A percentile compares a stretch with the other conserved stretches of the same genome.
These are phyloP conservation scores for Polyporus tsugae DNA, from an alignment of 1,284 basidiomycete species.

Conservation along the genomic window DNA sequence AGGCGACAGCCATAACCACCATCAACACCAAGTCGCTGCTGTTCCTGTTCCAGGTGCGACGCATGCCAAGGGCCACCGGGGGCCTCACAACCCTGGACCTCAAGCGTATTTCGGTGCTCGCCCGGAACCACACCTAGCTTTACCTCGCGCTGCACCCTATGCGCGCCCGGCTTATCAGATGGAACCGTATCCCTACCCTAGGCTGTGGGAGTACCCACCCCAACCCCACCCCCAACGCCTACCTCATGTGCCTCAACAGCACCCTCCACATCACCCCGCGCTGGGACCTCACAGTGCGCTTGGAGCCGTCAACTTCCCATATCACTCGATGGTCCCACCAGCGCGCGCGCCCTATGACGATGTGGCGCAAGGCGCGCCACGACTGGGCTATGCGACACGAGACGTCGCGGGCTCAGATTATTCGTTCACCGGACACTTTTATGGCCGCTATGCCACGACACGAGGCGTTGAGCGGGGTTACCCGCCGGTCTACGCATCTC, in stretches of 20 bases:
- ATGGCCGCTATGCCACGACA: no score
- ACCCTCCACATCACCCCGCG: background rate
- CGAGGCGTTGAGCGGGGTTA: background rate
- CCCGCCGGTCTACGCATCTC: no score
- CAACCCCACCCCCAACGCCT: background rate
- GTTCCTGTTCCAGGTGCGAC: background rate
- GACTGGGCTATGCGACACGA: no score
- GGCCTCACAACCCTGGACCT: background rate
- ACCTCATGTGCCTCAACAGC: background rate
- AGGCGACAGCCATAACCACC: background rate
- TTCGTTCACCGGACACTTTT: no score
- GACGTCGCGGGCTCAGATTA: no score
- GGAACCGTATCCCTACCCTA: background rate
- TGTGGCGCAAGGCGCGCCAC: background rate
- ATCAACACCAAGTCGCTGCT: background rate
- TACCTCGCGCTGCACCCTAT: background rate
- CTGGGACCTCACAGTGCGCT: background rate
- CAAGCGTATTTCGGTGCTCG: background rate
- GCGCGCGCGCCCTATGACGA: no score
- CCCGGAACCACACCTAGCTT: background rate
- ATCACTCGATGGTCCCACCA: background rate
- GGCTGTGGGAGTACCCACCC: background rate
- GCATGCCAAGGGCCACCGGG: conserved; percentile 33
- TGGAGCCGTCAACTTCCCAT: background rate
- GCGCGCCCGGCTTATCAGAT: background rate